These are phyloP conservation scores for Chamaecrista fasciculata DNA, from an alignment of 306 rosid species.

Conservation along the genomic window DNA sequence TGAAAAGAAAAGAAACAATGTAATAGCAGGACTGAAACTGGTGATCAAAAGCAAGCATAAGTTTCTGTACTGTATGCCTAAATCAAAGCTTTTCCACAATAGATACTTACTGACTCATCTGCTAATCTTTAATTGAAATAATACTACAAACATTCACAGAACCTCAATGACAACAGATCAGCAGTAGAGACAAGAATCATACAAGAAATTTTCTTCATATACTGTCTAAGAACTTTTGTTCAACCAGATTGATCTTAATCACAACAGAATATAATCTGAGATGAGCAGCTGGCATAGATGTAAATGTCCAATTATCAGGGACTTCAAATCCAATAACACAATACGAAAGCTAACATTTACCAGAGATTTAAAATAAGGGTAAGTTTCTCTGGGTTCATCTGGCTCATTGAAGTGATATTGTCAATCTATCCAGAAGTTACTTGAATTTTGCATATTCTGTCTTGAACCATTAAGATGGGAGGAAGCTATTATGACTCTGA, in stretches of 20 bases:
- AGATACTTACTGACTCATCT: background rate
- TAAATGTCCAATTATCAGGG: background rate
- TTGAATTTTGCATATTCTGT: background rate
- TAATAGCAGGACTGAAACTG: background rate
- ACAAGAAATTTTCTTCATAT: background rate
- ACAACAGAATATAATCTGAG: background rate
- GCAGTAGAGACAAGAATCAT: background rate
- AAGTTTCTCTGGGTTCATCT: background rate
- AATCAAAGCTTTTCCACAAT: background rate
- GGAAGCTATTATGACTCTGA: background rate
- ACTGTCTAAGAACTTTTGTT: background rate
- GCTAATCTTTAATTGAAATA: background rate
- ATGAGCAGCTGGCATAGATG: background rate
- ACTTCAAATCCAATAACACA: background rate
- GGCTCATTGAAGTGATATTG: background rate
- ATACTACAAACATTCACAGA: background rate
- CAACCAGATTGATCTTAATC: background rate
- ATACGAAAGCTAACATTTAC: background rate
- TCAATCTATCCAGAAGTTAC: background rate
- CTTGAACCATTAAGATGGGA: background rate
- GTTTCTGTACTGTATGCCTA: background rate
- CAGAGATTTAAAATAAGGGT: background rate
- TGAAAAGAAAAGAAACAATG: background rate
- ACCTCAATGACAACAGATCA: background rate
- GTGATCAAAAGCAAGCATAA: background rate